Percentiles rank a stretch among this genome's conserved stretches.
Evolutionary conservation across 2,329 filamentous ascomycete species (phyloP).

Genomic region (Clonostachys rhizophaga): DNA sequence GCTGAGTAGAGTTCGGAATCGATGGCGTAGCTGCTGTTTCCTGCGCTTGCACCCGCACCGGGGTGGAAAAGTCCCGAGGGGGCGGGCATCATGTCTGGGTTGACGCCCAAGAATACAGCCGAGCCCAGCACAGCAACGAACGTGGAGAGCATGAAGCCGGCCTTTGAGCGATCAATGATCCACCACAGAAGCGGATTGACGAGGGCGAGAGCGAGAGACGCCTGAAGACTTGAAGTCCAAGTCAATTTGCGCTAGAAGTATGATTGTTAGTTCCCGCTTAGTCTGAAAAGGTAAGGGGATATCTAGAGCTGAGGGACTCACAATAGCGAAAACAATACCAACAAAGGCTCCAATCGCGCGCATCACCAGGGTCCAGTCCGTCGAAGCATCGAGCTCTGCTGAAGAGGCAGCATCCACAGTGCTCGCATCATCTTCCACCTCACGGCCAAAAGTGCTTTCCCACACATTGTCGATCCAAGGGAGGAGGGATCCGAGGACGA

Average conservation of each 20-base stretch:
- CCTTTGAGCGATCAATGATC: conserved; percentile 82
- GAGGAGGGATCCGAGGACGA: conserved; percentile 72
- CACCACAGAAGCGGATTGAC: conserved; percentile 96
- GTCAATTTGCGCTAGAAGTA: conserved; percentile 69
- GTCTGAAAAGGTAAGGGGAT: neutral
- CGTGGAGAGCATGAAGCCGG: conserved; percentile 77
- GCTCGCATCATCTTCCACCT: conserved; percentile 18
- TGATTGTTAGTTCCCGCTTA: neutral
- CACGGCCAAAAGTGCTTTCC: conserved; percentile 46
- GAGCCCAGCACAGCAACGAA: conserved; percentile 72
- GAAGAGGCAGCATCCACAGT: conserved; percentile 4
- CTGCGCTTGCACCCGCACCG: conserved; percentile 4
- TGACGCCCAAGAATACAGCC: conserved; percentile 65
- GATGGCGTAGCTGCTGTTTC: neutral
- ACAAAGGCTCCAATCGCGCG: conserved; percentile 57
- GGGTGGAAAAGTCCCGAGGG: conserved; percentile 39
- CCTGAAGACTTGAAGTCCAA: conserved; percentile 93
- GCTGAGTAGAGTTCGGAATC: neutral
- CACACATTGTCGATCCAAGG: conserved; percentile 81
- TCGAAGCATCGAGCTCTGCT: conserved; percentile 33
- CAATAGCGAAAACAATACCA: conserved; percentile 66
- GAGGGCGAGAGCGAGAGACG: conserved; percentile 82
- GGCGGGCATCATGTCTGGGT: conserved; percentile 72
- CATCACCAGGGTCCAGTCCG: conserved; percentile 68
- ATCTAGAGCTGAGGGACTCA: conserved; percentile 40